Evolutionary conservation across 805 yeast species (phyloP), one percentile per base, ranked within the genome.

Genomic region (Nakazawaea ishiwadae): DNA sequence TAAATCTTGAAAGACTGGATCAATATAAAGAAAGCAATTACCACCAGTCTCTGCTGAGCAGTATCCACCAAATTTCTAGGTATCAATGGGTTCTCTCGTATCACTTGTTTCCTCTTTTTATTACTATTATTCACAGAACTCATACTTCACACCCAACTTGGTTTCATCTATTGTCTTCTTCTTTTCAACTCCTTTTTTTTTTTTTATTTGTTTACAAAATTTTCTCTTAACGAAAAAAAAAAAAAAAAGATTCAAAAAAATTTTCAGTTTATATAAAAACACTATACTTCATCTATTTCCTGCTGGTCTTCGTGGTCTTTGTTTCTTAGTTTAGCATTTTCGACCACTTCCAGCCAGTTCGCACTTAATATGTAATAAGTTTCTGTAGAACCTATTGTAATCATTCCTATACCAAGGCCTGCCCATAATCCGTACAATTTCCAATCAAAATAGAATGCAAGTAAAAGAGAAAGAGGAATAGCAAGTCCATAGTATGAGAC

Each of bases 1-100:
- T 84, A 85, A 1, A 86, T 43, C 56, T 93, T 91, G 76, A 84
- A 84, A n/a, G 86, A 76, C 59, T 90, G 97, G n/a, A 91, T 69
- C 26, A 84, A 67, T 2, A 75, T 65, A 55, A 88, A 86, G 9
- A 85, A 46, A 1, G 86, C 74, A n/a, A 81, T 58, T 3, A 79
- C 71, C 42, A 86, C 71, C 27, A 79, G 59, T 46, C 96, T 67
- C 59, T 91, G 99, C 11, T 85, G 77, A 2, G 86, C 86, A 5
- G 76, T 75, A 48, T 88, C 96, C 19, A 90, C 55, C 2, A 80
- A 65, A 5, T 71, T 63, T 12, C 77, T 69, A 0, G 96, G 86
- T 31, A 91, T 78, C 31, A 84, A 62, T 3, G 81, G 67, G 32
- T 37, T 24, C 39, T 26, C 44, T 24, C 37, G 33, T 17, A 23